Percentiles rank a stretch among this genome's conserved stretches.
phyloP scores from a whole-genome alignment of 1,284 basidiomycete genomes.

The Cutaneotrichosporon cutaneum region DNA sequence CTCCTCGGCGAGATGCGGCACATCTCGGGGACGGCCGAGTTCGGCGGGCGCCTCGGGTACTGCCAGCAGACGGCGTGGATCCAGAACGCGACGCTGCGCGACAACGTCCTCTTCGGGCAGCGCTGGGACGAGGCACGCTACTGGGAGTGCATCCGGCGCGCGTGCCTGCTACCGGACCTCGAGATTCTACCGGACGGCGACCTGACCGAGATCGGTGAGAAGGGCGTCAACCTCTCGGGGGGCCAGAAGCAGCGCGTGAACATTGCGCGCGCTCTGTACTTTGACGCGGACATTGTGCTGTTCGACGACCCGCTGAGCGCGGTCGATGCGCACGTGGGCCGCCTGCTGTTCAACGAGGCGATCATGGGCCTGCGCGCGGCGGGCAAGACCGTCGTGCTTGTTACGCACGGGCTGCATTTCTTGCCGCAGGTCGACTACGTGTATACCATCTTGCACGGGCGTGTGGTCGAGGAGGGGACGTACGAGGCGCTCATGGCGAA shows the following conservation, averaged over 20 bases:
- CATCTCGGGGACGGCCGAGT: slow-evolving; percentile 59
- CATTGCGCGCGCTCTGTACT: slow-evolving; percentile 79
- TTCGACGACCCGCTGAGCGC: slow-evolving; percentile 79
- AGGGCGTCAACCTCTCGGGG: slow-evolving; percentile 55
- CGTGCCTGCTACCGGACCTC: slow-evolving; percentile 67
- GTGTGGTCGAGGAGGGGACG: slow-evolving; percentile 65
- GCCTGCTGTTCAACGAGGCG: slow-evolving; percentile 79
- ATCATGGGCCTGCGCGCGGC: slow-evolving; percentile 60
- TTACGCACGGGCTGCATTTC: slow-evolving; percentile 56
- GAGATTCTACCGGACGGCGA: slow-evolving; percentile 71
- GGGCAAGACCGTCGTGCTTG: slow-evolving; percentile 74
- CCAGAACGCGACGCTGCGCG: slow-evolving; percentile 68
- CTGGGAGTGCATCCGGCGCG: slow-evolving; percentile 63
- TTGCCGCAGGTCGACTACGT: slow-evolving; percentile 30
- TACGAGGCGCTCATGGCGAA: slow-evolving; percentile 60
- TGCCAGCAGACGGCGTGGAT: slow-evolving; percentile 81
- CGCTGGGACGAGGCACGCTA: slow-evolving; percentile 67
- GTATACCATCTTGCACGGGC: slow-evolving; percentile 59
- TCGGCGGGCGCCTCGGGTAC: slow-evolving; percentile 73
- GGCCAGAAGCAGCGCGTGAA: slow-evolving; percentile 56
- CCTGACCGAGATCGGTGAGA: slow-evolving; percentile 57
- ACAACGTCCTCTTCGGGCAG: slow-evolving; percentile 64
- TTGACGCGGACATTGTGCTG: slow-evolving; percentile 76
- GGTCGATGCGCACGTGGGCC: slow-evolving; percentile 83
- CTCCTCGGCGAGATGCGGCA: slow-evolving; percentile 69